phyloP scores from a whole-genome alignment of 2,329 filamentous ascomycete genomes.

The Verticillium albo-atrum region DNA sequence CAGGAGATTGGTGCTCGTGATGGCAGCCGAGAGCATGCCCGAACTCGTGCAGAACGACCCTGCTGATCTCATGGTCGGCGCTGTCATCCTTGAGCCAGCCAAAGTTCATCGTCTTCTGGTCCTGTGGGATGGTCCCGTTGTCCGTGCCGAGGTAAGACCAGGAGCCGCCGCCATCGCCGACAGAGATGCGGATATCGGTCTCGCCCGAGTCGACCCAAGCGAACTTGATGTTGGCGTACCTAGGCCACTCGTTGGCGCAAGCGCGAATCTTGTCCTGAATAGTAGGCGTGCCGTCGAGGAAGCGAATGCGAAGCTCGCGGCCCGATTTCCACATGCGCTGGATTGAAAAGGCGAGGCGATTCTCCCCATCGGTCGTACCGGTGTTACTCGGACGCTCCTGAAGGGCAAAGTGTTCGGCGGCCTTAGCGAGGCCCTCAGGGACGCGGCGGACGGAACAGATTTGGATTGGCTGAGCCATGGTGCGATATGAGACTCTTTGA shows the following conservation, averaged over 20 bases:
- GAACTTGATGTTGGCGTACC: conserved; percentile 11
- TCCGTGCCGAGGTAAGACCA: conserved; percentile 9
- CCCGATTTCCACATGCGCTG: not conserved
- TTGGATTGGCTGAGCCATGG: not conserved
- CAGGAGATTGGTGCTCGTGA: conserved; percentile 20
- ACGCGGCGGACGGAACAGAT: not conserved
- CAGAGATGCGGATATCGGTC: conserved; percentile 10
- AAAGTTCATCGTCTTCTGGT: conserved; percentile 18
- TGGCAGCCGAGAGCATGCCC: conserved; percentile 22
- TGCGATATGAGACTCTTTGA: no score
- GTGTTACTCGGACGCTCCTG: not conserved
- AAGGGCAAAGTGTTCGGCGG: not conserved
- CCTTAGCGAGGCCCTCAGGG: not conserved
- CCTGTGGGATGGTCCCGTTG: not conserved
- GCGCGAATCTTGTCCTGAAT: not conserved
- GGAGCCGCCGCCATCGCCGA: conserved; percentile 4
- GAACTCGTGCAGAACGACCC: conserved; percentile 20
- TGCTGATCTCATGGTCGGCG: conserved; percentile 11
- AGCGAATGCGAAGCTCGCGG: not conserved
- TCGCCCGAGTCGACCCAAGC: conserved; percentile 7
- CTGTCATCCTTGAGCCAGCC: conserved; percentile 15
- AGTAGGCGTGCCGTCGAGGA: not conserved
- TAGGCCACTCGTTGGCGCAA: conserved; percentile 4
- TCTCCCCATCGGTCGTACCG: not conserved
- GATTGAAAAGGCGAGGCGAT: not conserved